Evolutionary conservation across 2,329 filamentous ascomycete genomes (phyloP), one percentile per base, ranked within the genome.

Genomic region (Rhynchosporium secalis): DNA sequence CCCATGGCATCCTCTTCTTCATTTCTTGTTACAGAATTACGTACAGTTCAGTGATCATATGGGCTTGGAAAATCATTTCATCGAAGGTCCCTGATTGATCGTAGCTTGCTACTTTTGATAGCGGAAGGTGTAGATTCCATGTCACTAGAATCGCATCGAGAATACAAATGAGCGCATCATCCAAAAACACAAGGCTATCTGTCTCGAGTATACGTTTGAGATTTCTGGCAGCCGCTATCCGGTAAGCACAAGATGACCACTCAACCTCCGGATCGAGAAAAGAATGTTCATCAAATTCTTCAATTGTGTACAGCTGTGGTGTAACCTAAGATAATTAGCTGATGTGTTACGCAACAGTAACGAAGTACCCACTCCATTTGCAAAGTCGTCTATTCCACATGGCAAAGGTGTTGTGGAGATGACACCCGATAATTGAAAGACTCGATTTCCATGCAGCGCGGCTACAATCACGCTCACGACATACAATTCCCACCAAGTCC

Each of bases 31-130:
- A 26, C 41, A 31, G 6, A 46, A 49, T n/a, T 20, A 71, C 71
- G 63, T 67, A 72, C 67, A 73, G 73, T 52, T 83, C 78, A 56
- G 83, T 80, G 70, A 96, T 90, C 85, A 95, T 93, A 66, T 91
- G 88, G 0, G 91, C 92, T 73, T 96, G 91, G 76, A 96, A 96
- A 76, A 96, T 87, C 83, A 96, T 88, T 76, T 96, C 91, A 73
- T 97, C 92, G 13, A 93, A 80, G 56, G 85, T 82, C 40, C 90
- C 88, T 68, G 87, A 84, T 66, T 84, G 83, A 63, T 86, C 83
- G 57, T 95, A 78, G 12, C 89, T 81, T 65, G 90, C 84, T 57
- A 81, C 80, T 76, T 95, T 96, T 9, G 80, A 81, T 15, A 82
- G 78, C 0, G 92, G 92, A 0, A 96, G 79, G 70, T 94, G 89